These are phyloP conservation scores for Erysimum cheiri DNA, from an alignment of 441 rosid genomes.

Conservation along the genomic window DNA sequence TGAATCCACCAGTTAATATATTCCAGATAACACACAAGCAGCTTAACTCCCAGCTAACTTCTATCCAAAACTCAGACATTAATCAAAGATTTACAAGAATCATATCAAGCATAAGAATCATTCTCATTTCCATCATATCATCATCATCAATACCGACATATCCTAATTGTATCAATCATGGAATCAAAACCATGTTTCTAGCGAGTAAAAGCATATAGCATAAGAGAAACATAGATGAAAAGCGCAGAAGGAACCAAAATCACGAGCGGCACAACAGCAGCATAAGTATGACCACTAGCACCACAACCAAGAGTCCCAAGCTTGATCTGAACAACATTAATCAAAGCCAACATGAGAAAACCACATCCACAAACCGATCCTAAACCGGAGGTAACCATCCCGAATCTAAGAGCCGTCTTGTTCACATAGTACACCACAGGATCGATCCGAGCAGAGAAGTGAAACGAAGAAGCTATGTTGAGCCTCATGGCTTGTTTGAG, in stretches of 20 bases:
- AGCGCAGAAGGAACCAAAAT: conserved; percentile 70
- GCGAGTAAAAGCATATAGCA: conserved; percentile 72
- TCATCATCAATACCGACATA: conserved; percentile 21
- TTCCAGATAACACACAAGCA: conserved; percentile 21
- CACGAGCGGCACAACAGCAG: conserved; percentile 78
- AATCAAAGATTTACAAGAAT: conserved; percentile 34
- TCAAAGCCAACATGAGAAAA: conserved; percentile 75
- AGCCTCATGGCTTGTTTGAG: conserved; percentile 78
- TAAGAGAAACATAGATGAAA: conserved; percentile 56
- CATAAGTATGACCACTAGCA: conserved; percentile 58
- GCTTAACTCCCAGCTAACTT: neutral
- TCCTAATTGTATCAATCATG: conserved; percentile 25
- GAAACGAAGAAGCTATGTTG: conserved; percentile 37
- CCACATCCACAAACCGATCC: conserved; percentile 78
- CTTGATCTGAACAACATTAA: conserved; percentile 80
- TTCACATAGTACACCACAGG: conserved; percentile 49
- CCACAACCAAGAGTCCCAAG: conserved; percentile 79
- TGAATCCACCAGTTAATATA: conserved; percentile 32
- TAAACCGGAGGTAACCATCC: conserved; percentile 71
- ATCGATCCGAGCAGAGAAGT: conserved; percentile 36
- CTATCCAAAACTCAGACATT: conserved; percentile 3
- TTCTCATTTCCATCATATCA: conserved; percentile 29
- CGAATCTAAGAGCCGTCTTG: conserved; percentile 61
- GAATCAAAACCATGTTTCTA: conserved; percentile 33
- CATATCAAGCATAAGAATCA: conserved; percentile 31